phyloP scores from a whole-genome alignment of 2,329 filamentous ascomycete genomes.

The Tolypocladium endophyticum region DNA sequence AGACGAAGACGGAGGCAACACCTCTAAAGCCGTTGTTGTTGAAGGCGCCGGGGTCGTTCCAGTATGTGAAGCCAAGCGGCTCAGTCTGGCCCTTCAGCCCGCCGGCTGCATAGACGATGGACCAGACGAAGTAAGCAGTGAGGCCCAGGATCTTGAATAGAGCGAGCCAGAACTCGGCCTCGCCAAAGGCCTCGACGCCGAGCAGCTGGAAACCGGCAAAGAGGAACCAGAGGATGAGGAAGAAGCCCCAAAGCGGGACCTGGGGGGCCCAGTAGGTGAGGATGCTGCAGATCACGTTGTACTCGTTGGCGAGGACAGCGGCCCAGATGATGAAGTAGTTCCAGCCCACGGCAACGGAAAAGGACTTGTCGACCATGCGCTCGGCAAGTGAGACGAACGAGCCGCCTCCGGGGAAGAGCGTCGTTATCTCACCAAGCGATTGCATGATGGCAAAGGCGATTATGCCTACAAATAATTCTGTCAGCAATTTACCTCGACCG shows the following conservation, averaged over 20 bases:
- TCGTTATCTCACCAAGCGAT: constrained; percentile 64
- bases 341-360: constrained; percentile 60
- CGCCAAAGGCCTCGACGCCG: constrained; percentile 64
- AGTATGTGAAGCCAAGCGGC: constrained; percentile 59
- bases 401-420: constrained; percentile 59
- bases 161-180: constrained; percentile 72
- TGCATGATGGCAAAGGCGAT: constrained; percentile 62
- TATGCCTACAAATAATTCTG: constrained; percentile 25
- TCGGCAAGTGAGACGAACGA: constrained; percentile 62
- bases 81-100: constrained; percentile 49
- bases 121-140: constrained; percentile 63
- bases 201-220: constrained; percentile 61
- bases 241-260: constrained; percentile 55
- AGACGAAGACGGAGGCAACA: constrained; percentile 56
- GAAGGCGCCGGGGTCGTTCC: constrained; percentile 61
- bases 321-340: constrained; percentile 63
- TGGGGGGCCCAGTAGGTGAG: constrained; percentile 54
- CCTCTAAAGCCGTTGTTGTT: constrained; percentile 54
- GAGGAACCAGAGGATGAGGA: constrained; percentile 64
- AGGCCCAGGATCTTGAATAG: constrained; percentile 61
- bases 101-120: constrained; percentile 60
- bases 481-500: constrained; percentile 5
- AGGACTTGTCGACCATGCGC: constrained; percentile 60
- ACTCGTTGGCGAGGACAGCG: constrained; percentile 57
- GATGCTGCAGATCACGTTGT: constrained; percentile 58